Evolutionary conservation across 2,329 filamentous ascomycete species (phyloP).

Genomic region (Parastagonospora avenae): DNA sequence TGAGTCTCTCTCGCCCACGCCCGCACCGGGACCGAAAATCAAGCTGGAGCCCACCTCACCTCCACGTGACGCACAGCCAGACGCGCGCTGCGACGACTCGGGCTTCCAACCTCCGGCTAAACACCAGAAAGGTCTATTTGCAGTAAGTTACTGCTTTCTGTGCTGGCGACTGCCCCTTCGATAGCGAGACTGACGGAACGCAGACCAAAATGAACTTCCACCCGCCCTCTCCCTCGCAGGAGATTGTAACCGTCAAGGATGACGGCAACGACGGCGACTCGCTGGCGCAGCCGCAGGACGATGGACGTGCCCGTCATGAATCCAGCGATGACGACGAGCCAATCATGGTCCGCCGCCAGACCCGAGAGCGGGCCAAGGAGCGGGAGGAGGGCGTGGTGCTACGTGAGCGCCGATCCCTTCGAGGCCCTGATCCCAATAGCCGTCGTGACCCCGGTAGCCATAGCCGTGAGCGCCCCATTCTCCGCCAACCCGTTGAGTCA

Average conservation of each 20-base stretch:
- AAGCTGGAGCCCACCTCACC: background rate
- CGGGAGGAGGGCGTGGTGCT: background rate
- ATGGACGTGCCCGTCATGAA: background rate
- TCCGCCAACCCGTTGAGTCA: slow-evolving; percentile 4
- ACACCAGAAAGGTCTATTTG: background rate
- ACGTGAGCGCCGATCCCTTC: background rate
- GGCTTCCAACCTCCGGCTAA: no score
- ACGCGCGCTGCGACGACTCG: background rate
- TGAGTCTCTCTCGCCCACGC: background rate
- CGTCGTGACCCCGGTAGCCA: background rate
- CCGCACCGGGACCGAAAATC: background rate
- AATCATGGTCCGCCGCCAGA: background rate
- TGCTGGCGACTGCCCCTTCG: no score
- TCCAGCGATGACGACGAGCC: slow-evolving; percentile 6
- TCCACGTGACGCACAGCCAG: background rate
- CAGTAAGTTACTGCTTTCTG: background rate
- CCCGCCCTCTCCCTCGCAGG: background rate
- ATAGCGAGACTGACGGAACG: background rate
- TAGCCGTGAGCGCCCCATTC: background rate
- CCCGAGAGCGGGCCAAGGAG: background rate
- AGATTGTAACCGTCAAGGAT: background rate
- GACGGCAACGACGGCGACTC: background rate
- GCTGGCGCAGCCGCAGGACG: background rate
- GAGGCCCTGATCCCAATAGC: background rate
- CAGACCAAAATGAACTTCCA: slow-evolving; percentile 1